These are phyloP conservation scores for Hygrophoropsis aurantiaca DNA, from an alignment of 768 basidiomycete species.

Conservation along the genomic window DNA sequence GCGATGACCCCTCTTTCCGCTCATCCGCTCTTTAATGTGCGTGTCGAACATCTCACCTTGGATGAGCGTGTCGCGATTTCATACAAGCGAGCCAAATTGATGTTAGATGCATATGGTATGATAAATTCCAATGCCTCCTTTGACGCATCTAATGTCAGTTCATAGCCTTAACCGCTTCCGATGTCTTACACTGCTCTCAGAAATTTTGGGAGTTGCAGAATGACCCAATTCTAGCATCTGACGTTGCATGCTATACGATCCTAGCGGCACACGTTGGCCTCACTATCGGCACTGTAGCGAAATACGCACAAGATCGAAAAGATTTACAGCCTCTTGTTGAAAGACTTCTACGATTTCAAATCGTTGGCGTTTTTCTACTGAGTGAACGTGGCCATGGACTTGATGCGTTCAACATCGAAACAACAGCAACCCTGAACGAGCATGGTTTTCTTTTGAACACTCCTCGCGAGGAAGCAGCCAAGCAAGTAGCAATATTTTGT, in stretches of 20 bases:
- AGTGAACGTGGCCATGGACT: conserved; percentile 60
- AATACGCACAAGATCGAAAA: conserved; percentile 45
- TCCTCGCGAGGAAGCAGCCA: conserved; percentile 56
- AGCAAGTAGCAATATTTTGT: conserved; percentile 40
- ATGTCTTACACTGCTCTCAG: conserved; percentile 48
- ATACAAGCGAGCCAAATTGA: conserved; percentile 47
- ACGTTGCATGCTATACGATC: conserved; percentile 54
- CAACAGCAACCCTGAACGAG: conserved; percentile 51
- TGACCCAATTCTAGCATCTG: conserved; percentile 52
- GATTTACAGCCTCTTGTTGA: conserved; percentile 51
- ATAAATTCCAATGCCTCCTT: conserved; percentile 22
- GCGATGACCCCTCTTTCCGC: too few relatives aligned
- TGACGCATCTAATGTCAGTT: neutral
- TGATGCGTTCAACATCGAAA: conserved; percentile 62
- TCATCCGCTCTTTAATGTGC: conserved; percentile 47
- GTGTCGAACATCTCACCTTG: conserved; percentile 41
- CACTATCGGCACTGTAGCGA: conserved; percentile 52
- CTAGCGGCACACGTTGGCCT: conserved; percentile 52
- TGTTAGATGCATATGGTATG: conserved; percentile 51
- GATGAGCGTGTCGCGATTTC: conserved; percentile 50
- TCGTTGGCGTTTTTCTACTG: conserved; percentile 52
- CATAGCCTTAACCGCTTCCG: conserved; percentile 32
- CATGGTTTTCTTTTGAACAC: conserved; percentile 56
- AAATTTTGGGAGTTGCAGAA: conserved; percentile 54
- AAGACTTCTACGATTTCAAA: conserved; percentile 51